Evolutionary conservation across 495 filamentous ascomycete species (phyloP).

Genomic region (Staphylotrichum tortipilum): DNA sequence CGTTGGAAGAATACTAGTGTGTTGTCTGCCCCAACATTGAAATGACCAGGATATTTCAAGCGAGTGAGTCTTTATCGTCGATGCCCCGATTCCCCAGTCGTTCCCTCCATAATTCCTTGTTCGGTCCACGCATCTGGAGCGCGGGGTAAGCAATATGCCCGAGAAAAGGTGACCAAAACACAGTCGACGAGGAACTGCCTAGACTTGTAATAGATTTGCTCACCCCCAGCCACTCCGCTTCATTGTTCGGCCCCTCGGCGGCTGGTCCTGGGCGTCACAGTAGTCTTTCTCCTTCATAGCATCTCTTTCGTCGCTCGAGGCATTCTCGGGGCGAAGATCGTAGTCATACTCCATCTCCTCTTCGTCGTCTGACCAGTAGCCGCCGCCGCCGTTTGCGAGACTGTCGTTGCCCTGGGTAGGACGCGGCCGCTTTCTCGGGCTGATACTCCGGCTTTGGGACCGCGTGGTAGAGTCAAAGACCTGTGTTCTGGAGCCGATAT

Average conservation of each 20-base stretch:
- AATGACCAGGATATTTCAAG: neutral
- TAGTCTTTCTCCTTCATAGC: too few species aligned
- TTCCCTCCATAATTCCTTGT: constrained; percentile 60
- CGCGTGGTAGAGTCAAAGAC: constrained; percentile 5
- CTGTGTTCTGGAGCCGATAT: neutral
- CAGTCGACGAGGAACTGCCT: constrained; percentile 28
- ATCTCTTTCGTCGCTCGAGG: too few species aligned
- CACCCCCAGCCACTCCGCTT: constrained; percentile 45
- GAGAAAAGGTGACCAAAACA: neutral
- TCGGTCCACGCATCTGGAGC: constrained; percentile 61
- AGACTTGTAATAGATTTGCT: constrained; percentile 67
- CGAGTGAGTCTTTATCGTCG: constrained; percentile 22
- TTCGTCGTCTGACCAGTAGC: too few species aligned
- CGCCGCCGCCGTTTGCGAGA: too few species aligned
- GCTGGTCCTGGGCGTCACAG: too few species aligned
- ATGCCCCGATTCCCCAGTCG: constrained; percentile 57
- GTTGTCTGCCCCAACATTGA: neutral
- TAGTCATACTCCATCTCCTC: too few species aligned
- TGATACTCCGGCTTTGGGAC: constrained; percentile 6
- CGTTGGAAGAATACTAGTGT: constrained; percentile 40
- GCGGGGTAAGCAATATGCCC: neutral
- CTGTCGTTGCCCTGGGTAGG: neutral
- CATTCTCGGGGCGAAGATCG: too few species aligned
- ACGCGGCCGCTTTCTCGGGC: constrained; percentile 2
- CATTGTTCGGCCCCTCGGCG: constrained; percentile 45